Evolutionary conservation across 2,329 filamentous ascomycete species (phyloP).

Genomic region (Fusarium virguliforme): DNA sequence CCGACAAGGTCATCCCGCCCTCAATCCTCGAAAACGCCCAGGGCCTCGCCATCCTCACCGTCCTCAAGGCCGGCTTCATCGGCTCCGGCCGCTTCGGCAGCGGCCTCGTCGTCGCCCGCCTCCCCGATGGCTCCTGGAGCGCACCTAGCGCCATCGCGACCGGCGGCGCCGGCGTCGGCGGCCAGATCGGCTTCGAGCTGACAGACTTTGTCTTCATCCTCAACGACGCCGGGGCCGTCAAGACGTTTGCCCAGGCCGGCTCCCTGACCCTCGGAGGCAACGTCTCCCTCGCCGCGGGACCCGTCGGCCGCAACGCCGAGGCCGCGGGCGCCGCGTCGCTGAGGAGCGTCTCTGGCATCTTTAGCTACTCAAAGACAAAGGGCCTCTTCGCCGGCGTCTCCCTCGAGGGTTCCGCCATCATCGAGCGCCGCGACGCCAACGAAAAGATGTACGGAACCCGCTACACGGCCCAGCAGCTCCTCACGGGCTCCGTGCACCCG

Average conservation of each 20-base stretch:
- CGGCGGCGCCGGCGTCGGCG: constrained; percentile 85
- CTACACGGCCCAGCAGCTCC: constrained; percentile 85
- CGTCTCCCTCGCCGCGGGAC: constrained; percentile 94
- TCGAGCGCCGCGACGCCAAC: constrained; percentile 96
- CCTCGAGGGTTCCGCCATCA: constrained; percentile 91
- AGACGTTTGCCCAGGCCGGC: constrained; percentile 93
- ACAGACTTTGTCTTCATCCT: constrained; percentile 99
- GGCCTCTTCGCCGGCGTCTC: constrained; percentile 96
- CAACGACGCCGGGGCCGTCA: constrained; percentile 90
- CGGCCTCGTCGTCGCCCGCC: constrained; percentile 84
- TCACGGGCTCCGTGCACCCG: constrained; percentile 82
- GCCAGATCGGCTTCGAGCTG: constrained; percentile 89
- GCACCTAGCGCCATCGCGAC: constrained; percentile 87
- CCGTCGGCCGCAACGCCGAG: constrained; percentile 94
- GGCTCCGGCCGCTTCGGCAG: constrained; percentile 87
- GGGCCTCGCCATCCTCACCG: constrained; percentile 88
- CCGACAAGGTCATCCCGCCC: constrained; percentile 97
- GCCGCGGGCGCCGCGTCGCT: constrained; percentile 94
- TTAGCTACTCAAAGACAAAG: constrained; percentile 98
- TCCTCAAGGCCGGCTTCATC: constrained; percentile 90
- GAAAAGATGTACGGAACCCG: constrained; percentile 93
- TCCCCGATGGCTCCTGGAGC: constrained; percentile 84
- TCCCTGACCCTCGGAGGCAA: constrained; percentile 95
- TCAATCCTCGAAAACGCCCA: constrained; percentile 92
- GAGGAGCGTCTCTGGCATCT: constrained; percentile 90